These are phyloP conservation scores for Fusarium buharicum DNA, from an alignment of 2,329 filamentous ascomycete genomes.

Conservation along the genomic window DNA sequence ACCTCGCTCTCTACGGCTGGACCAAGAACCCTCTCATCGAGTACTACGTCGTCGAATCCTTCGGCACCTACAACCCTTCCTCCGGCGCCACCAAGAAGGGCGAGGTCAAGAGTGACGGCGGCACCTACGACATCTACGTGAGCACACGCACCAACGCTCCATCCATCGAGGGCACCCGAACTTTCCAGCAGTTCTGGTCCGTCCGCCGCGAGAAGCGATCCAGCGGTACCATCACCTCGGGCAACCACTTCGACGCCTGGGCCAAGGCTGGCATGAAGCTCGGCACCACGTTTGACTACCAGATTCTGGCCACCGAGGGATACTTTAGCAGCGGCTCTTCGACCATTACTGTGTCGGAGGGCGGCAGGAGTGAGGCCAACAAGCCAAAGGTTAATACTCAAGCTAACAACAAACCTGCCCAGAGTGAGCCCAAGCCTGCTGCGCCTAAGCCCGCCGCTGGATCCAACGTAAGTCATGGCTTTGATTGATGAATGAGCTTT, in stretches of 20 bases:
- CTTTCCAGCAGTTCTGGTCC: slow-evolving; percentile 65
- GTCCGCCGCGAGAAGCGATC: slow-evolving; percentile 61
- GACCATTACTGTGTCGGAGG: slow-evolving; percentile 55
- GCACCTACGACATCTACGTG: slow-evolving; percentile 53
- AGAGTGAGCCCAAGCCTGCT: slow-evolving; percentile 10
- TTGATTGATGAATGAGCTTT: neutral
- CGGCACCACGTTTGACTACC: slow-evolving; percentile 60
- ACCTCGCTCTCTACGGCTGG: slow-evolving; percentile 55
- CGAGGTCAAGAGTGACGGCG: slow-evolving; percentile 50
- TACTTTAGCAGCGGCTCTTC: slow-evolving; percentile 62
- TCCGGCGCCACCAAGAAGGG: slow-evolving; percentile 49
- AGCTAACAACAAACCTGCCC: slow-evolving; percentile 18
- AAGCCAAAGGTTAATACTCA: slow-evolving; percentile 6
- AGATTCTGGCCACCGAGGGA: slow-evolving; percentile 65
- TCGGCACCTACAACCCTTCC: slow-evolving; percentile 48
- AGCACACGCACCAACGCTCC: slow-evolving; percentile 55
- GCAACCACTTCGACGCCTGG: slow-evolving; percentile 66
- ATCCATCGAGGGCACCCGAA: slow-evolving; percentile 60
- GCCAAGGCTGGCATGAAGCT: slow-evolving; percentile 58
- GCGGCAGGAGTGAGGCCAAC: slow-evolving; percentile 16
- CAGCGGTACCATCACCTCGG: slow-evolving; percentile 60
- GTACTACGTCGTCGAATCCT: slow-evolving; percentile 54
- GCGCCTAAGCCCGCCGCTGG: neutral
- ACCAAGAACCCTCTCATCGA: slow-evolving; percentile 51
- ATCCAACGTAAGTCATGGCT: slow-evolving; percentile 12